Percentiles rank a stretch among this genome's conserved stretches.
These are phyloP conservation scores for Codiaeum variegatum DNA, from an alignment of 441 rosid genomes.

Conservation along the genomic window DNA sequence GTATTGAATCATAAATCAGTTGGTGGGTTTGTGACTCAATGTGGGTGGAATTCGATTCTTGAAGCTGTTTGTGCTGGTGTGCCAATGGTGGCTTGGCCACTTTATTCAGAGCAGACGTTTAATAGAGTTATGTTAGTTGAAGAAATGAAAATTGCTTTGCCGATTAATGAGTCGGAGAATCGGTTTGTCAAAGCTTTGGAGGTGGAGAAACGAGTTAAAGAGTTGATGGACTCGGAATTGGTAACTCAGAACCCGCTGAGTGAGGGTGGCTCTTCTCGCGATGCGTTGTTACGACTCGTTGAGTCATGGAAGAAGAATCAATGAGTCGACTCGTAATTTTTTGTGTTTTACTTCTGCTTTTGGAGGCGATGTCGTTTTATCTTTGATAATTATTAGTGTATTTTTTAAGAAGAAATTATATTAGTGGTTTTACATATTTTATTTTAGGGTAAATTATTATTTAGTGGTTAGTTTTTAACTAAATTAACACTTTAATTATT, in stretches of 20 bases:
- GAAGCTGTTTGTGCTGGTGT: conserved; percentile 32
- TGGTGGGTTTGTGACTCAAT: conserved; percentile 26
- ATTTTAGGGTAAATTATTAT: no score
- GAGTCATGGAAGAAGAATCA: conserved; percentile 25
- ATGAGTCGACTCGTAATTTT: no score
- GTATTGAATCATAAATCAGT: conserved; percentile 27
- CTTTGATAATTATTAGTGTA: no score
- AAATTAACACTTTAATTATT: no score
- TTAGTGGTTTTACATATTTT: no score
- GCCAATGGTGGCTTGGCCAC: conserved; percentile 35
- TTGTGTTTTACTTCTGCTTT: no score
- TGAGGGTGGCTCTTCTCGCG: conserved; percentile 17
- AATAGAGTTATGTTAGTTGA: conserved; percentile 24
- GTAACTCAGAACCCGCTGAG: conserved; percentile 9
- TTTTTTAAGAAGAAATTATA: no score
- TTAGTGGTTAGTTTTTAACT: no score
- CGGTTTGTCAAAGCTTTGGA: conserved; percentile 32
- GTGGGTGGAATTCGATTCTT: conserved; percentile 24
- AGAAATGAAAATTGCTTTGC: conserved; percentile 37
- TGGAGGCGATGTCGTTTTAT: no score
- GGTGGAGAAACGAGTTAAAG: conserved; percentile 35
- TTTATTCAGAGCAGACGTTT: conserved; percentile 27
- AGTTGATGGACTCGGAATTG: conserved; percentile 34
- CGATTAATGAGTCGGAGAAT: conserved; percentile 22
- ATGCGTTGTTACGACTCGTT: conserved; percentile 1